Percentiles rank a stretch among this genome's conserved stretches.
These are phyloP conservation scores for Coniella vitis DNA, from an alignment of 2,329 filamentous ascomycete genomes.

Conservation along the genomic window DNA sequence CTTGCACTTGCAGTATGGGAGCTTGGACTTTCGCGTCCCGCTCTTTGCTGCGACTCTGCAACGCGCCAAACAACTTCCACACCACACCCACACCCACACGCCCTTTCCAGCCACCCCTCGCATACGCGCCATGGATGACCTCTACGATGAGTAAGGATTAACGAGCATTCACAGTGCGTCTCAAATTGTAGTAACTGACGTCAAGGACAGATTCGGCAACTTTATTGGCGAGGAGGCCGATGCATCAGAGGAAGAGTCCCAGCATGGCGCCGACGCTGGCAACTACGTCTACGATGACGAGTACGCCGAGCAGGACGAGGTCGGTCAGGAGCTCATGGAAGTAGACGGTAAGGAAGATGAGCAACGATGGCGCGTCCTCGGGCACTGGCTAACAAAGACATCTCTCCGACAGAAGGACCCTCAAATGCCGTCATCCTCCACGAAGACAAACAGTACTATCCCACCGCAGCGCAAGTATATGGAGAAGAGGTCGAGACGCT, in stretches of 20 bases:
- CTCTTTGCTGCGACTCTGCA: background rate
- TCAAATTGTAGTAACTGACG: slow-evolving; percentile 15
- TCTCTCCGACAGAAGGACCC: slow-evolving; percentile 56
- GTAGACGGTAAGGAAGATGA: slow-evolving; percentile 61
- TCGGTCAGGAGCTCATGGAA: slow-evolving; percentile 85
- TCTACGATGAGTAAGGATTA: slow-evolving; percentile 78
- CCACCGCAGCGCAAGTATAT: slow-evolving; percentile 94
- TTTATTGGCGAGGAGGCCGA: slow-evolving; percentile 88
- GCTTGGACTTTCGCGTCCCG: background rate
- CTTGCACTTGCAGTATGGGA: background rate
- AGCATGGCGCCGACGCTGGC: slow-evolving; percentile 64
- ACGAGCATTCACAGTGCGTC: background rate
- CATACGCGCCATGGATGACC: slow-evolving; percentile 63
- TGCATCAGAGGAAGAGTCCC: slow-evolving; percentile 80
- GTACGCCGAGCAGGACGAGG: slow-evolving; percentile 54
- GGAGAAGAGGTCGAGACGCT: slow-evolving; percentile 90
- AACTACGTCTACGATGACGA: slow-evolving; percentile 81
- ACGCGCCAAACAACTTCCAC: background rate
- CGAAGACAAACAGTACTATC: slow-evolving; percentile 99
- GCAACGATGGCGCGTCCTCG: too few relatives aligned
- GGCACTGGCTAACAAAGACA: slow-evolving; percentile 11
- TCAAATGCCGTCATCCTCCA: slow-evolving; percentile 97
- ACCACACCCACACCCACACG: background rate
- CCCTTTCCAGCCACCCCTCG: slow-evolving; percentile 1
- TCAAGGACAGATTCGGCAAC: slow-evolving; percentile 73